Conservation (phyloP, 441 rosid genomes). For the Kokia cookei region DNA sequence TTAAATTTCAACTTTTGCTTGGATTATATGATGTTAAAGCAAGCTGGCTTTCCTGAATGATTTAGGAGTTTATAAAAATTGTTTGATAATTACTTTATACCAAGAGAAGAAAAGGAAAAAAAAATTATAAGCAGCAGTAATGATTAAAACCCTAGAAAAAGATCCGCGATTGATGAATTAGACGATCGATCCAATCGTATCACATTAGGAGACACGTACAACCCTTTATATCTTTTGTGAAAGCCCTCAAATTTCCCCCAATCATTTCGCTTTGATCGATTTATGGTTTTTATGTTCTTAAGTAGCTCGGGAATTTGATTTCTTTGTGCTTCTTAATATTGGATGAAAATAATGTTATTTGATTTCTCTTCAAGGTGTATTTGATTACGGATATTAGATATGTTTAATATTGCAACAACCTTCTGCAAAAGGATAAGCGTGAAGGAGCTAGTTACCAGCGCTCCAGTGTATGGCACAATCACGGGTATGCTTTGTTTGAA, state of each 20-base stretch:
- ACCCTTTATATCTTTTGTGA: not conserved
- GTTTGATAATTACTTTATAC: no score
- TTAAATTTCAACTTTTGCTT: no score
- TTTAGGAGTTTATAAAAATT: no score
- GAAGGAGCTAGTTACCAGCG: slow-evolving; percentile 38
- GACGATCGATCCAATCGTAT: not conserved
- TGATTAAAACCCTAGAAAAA: not conserved
- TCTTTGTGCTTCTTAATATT: not conserved
- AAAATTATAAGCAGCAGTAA: no score
- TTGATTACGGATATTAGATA: not conserved
- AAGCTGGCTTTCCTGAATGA: no score
- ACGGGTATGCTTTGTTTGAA: slow-evolving; percentile 15
- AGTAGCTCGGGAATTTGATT: not conserved
- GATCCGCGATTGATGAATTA: not conserved
- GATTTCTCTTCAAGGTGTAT: not conserved
- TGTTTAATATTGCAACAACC: slow-evolving; percentile 34
- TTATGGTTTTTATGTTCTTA: not conserved
- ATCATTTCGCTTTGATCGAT: not conserved
- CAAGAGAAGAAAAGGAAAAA: no score
- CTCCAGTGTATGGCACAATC: slow-evolving; percentile 32
- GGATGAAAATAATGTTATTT: not conserved
- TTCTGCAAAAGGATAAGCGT: slow-evolving; percentile 45
- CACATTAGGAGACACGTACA: not conserved
- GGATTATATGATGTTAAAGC: no score
- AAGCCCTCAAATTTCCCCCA: not conserved